Percentiles rank a stretch among this genome's conserved stretches.
These are phyloP conservation scores for Scalesia atractyloides DNA, from an alignment of 129 eudicot genomes.

Conservation along the genomic window DNA sequence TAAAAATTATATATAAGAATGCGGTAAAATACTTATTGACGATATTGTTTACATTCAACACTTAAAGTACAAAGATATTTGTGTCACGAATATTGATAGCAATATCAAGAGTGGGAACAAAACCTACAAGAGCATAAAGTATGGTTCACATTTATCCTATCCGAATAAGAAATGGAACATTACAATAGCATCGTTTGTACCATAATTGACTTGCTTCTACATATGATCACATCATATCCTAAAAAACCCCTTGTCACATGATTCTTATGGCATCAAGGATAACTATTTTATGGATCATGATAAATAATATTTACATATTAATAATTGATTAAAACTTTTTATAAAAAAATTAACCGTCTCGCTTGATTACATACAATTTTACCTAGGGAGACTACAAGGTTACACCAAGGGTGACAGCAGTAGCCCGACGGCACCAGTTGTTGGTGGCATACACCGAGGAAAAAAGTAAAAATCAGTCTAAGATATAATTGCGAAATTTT, in stretches of 20 bases:
- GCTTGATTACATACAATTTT: neutral
- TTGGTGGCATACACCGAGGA: too few relatives aligned
- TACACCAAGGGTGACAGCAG: too few relatives aligned
- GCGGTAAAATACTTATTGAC: neutral
- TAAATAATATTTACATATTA: neutral
- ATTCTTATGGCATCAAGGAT: conserved; percentile 5
- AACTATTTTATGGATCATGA: neutral
- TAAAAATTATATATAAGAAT: too few relatives aligned
- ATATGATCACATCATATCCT: conserved; percentile 10
- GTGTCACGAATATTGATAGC: conserved; percentile 16
- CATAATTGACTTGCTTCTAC: conserved; percentile 8
- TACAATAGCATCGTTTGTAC: neutral
- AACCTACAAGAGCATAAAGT: neutral
- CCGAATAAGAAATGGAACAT: conserved; percentile 20
- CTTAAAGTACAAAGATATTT: neutral
- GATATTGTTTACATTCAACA: neutral
- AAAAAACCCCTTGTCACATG: neutral
- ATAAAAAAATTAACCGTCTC: neutral
- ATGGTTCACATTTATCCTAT: conserved; percentile 7
- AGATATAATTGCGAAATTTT: too few relatives aligned
- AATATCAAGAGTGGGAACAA: conserved; percentile 19
- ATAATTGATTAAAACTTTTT: neutral
- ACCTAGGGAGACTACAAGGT: too few relatives aligned
- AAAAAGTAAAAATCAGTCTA: too few relatives aligned
- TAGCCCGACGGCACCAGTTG: too few relatives aligned